A percentile compares a stretch with the other conserved stretches of the same genome.
phyloP scores from a whole-genome alignment of 2,329 filamentous ascomycete species.

The Neofusicoccum cordaticola region DNA sequence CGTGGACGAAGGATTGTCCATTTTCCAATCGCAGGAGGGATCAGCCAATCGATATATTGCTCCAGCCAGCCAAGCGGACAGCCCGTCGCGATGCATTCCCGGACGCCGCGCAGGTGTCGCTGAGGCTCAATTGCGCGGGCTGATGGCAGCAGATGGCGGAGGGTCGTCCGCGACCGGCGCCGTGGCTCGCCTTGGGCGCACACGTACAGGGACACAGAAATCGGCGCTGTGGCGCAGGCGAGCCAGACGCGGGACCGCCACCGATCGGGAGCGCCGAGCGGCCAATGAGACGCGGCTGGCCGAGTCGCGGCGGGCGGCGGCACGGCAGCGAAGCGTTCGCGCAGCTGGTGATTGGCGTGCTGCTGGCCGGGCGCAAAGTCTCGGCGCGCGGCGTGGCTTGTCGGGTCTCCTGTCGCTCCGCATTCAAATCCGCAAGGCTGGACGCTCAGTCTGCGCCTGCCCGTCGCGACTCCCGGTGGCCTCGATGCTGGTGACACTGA shows the following conservation, averaged over 20 bases:
- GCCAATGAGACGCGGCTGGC: not conserved
- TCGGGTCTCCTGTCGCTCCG: not conserved
- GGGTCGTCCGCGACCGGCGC: not conserved
- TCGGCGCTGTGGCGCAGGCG: not conserved
- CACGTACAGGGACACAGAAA: not conserved
- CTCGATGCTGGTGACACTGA: constrained; percentile 1
- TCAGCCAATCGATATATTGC: constrained; percentile 3
- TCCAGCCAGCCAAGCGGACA: not conserved
- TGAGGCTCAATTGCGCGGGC: too few relatives aligned
- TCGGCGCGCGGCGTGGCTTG: not conserved
- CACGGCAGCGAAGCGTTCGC: too few relatives aligned
- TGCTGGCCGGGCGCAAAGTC: not conserved
- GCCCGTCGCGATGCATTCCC: not conserved
- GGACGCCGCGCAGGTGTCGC: too few relatives aligned
- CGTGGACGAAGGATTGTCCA: not conserved
- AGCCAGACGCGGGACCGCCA: not conserved
- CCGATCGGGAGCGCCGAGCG: not conserved
- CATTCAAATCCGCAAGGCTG: not conserved
- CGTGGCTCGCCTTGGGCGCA: not conserved
- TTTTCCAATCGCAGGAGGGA: not conserved
- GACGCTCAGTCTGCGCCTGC: not conserved
- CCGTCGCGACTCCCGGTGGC: not conserved
- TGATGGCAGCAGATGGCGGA: not conserved
- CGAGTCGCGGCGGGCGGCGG: not conserved
- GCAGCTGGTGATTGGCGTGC: not conserved